phyloP scores from a whole-genome alignment of 768 basidiomycete genomes.

The Heimioporus sp. region DNA sequence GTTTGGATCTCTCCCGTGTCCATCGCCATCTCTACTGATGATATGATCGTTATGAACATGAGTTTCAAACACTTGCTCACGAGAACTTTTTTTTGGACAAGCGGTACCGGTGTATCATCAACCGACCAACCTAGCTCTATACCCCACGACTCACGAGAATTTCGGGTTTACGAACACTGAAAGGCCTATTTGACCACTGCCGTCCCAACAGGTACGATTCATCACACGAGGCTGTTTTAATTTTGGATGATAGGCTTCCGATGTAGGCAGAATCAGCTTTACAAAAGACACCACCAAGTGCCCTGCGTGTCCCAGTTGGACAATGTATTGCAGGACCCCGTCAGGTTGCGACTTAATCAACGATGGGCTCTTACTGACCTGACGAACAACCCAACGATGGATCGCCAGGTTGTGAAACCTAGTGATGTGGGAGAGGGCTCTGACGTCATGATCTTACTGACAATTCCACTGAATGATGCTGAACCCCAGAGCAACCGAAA shows the following conservation, averaged over 20 bases:
- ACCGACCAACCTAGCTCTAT: no score
- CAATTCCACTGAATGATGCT: constrained; percentile 34
- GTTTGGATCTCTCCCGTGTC: no score
- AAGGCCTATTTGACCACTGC: constrained; percentile 73
- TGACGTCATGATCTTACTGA: constrained; percentile 49
- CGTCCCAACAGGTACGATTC: constrained; percentile 32
- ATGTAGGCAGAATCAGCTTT: constrained; percentile 31
- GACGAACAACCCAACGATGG: constrained; percentile 37
- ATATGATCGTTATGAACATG: constrained; percentile 64
- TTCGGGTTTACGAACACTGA: constrained; percentile 60
- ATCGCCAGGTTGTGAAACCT: constrained; percentile 33
- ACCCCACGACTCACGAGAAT: no score
- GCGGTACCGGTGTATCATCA: no score
- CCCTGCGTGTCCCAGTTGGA: constrained; percentile 43
- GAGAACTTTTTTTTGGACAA: no score
- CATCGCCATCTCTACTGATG: no score
- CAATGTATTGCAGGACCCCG: constrained; percentile 56
- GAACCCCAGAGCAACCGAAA: constrained; percentile 13
- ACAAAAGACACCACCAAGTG: constrained; percentile 15
- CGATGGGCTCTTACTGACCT: constrained; percentile 51
- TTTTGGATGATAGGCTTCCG: constrained; percentile 1
- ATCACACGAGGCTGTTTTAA: background rate
- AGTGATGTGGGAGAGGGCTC: constrained; percentile 15
- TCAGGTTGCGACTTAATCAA: constrained; percentile 56
- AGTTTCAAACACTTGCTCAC: constrained; percentile 58